phyloP scores from a whole-genome alignment of 2,329 filamentous ascomycete genomes.

The Trichoderma atrobrunneum region DNA sequence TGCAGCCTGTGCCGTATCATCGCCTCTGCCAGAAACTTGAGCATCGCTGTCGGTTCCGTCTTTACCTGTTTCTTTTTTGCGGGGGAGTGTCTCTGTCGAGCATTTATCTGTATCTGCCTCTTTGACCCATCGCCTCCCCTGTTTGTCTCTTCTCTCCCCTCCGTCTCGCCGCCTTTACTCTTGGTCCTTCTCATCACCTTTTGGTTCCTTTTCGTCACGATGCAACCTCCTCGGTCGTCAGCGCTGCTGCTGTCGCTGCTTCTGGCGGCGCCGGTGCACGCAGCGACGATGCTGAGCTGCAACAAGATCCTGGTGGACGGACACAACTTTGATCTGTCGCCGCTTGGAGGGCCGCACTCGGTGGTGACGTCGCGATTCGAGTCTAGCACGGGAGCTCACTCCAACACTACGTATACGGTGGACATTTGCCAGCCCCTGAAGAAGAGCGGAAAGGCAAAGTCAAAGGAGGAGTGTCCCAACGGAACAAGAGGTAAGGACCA shows the following conservation, averaged over 20 bases:
- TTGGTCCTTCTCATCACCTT: conserved; percentile 8
- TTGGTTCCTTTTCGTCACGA: conserved; percentile 26
- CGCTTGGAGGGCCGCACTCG: conserved; percentile 65
- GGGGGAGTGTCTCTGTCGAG: neutral
- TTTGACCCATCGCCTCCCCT: neutral
- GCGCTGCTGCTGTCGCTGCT: conserved; percentile 39
- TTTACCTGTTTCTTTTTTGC: neutral
- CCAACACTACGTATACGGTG: conserved; percentile 77
- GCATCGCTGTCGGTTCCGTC: neutral
- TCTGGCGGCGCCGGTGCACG: conserved; percentile 36
- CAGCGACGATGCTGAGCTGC: conserved; percentile 58
- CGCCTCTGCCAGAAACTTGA: neutral
- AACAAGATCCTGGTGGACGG: conserved; percentile 57
- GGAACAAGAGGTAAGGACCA: conserved; percentile 62
- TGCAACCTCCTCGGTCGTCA: conserved; percentile 41
- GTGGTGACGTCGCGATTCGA: conserved; percentile 59
- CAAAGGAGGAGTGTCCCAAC: conserved; percentile 62
- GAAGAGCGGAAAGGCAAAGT: conserved; percentile 54
- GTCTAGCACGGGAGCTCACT: conserved; percentile 48
- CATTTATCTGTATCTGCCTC: neutral
- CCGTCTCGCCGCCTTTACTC: neutral
- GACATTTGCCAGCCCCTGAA: conserved; percentile 71
- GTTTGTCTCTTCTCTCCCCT: neutral
- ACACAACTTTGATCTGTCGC: conserved; percentile 61
- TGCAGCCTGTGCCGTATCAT: neutral